Conservation (phyloP, 768 basidiomycete genomes). For the Thelephora ganbajun region DNA sequence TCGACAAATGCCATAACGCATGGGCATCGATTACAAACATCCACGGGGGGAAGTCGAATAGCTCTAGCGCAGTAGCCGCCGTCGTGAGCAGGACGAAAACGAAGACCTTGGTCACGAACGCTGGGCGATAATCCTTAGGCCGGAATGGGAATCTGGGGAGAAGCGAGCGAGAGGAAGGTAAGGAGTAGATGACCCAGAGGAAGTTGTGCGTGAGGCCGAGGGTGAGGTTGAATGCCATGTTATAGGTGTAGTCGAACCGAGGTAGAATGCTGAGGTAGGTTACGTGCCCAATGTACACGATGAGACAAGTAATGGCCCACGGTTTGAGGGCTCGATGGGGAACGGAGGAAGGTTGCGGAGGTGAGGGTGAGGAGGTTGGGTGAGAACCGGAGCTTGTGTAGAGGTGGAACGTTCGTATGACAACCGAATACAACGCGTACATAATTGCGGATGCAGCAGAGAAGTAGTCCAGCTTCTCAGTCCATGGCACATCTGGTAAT, state of each 20-base stretch:
- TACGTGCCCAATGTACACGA: slow-evolving; percentile 56
- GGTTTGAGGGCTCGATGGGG: slow-evolving; percentile 8
- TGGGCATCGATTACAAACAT: slow-evolving; percentile 76
- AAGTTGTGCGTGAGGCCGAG: slow-evolving; percentile 70
- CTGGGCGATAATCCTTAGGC: slow-evolving; percentile 43
- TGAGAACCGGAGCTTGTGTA: slow-evolving; percentile 28
- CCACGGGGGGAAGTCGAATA: slow-evolving; percentile 85
- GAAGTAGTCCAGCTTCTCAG: slow-evolving; percentile 92
- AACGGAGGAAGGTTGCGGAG: slow-evolving; percentile 10
- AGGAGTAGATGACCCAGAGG: slow-evolving; percentile 67
- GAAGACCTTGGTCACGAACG: slow-evolving; percentile 37
- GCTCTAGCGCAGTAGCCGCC: slow-evolving; percentile 62
- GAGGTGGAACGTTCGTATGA: slow-evolving; percentile 64
- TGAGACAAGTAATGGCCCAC: slow-evolving; percentile 40
- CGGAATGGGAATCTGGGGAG: slow-evolving; percentile 41
- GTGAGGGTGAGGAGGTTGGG: slow-evolving; percentile 14
- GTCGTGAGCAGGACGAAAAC: slow-evolving; percentile 59
- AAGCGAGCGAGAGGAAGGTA: slow-evolving; percentile 32
- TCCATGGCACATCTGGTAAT: slow-evolving; percentile 64
- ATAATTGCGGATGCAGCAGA: slow-evolving; percentile 80
- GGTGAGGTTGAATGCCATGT: slow-evolving; percentile 71
- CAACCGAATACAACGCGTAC: slow-evolving; percentile 64
- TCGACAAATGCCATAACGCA: slow-evolving; percentile 83
- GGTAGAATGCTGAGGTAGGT: slow-evolving; percentile 64
- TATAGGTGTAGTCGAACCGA: slow-evolving; percentile 88